Percentiles rank a stretch among this genome's conserved stretches.
These are phyloP conservation scores for Fusarium sp. DNA, from an alignment of 2,329 filamentous ascomycete species.

Conservation along the genomic window DNA sequence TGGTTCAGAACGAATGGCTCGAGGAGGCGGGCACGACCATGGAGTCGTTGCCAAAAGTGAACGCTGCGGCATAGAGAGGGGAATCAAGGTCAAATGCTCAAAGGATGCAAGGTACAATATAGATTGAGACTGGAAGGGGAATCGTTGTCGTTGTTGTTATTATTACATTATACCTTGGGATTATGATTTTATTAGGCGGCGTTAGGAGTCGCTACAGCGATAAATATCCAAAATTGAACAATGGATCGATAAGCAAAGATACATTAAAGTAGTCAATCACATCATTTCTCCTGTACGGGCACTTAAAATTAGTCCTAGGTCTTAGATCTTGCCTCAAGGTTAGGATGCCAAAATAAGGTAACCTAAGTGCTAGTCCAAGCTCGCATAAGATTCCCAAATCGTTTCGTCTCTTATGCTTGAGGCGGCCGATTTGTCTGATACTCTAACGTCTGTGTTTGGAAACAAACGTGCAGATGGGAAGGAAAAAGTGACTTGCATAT, in stretches of 20 bases:
- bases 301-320: not conserved
- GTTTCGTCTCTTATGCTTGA: not conserved
- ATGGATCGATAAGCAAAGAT: slow-evolving; percentile 5
- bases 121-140: not conserved
- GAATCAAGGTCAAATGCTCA: not conserved
- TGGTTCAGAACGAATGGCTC: slow-evolving; percentile 82
- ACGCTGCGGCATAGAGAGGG: slow-evolving; percentile 3
- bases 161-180: slow-evolving; percentile 1
- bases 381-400: not conserved
- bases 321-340: not conserved
- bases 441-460: not conserved
- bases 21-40: slow-evolving; percentile 76
- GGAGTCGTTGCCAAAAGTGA: slow-evolving; percentile 70
- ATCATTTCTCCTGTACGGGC: not conserved
- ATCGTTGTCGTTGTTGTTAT: not conserved
- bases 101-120: not conserved
- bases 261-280: not conserved
- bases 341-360: not conserved
- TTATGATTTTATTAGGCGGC: not conserved
- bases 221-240: not conserved
- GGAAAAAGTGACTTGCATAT: slow-evolving; percentile 20
- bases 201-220: not conserved
- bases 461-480: slow-evolving; percentile 6
- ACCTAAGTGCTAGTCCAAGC: not conserved
- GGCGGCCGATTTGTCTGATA: not conserved